A percentile compares a stretch with the other conserved stretches of the same genome.
These are phyloP conservation scores for Aspergillus puulaauensis DNA, from an alignment of 2,329 filamentous ascomycete genomes.

Conservation along the genomic window DNA sequence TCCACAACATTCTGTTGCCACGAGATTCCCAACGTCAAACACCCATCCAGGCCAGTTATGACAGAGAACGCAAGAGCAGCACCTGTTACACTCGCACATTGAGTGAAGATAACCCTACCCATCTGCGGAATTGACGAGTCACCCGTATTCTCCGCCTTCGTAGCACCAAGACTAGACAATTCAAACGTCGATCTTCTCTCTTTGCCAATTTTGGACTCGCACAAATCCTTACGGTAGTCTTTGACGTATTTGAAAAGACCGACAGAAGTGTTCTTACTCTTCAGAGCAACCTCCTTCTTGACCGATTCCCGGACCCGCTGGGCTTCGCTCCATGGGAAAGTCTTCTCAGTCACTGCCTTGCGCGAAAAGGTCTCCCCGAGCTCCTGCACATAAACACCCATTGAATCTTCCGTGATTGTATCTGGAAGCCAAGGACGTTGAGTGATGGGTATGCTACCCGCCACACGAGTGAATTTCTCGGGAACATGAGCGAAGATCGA, in stretches of 20 bases:
- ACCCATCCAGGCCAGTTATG: constrained; percentile 47
- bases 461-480: constrained; percentile 29
- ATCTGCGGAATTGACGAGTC: constrained; percentile 27
- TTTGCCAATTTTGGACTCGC: constrained; percentile 40
- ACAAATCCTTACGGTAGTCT: constrained; percentile 38
- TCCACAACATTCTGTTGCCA: constrained; percentile 43
- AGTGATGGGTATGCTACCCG: constrained; percentile 38
- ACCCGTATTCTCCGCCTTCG: constrained; percentile 16
- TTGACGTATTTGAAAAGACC: constrained; percentile 44
- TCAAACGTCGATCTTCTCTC: constrained; percentile 41
- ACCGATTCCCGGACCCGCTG: constrained; percentile 31
- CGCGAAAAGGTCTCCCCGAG: constrained; percentile 32
- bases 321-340: constrained; percentile 37
- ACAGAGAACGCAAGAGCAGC: constrained; percentile 40
- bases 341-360: constrained; percentile 7
- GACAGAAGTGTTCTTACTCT: constrained; percentile 34
- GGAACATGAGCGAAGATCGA: constrained; percentile 36
- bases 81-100: constrained; percentile 41
- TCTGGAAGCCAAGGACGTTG: constrained; percentile 38
- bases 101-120: constrained; percentile 46
- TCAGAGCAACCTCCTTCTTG: constrained; percentile 22
- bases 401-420: constrained; percentile 34
- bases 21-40: constrained; percentile 39
- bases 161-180: constrained; percentile 48
- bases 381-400: constrained; percentile 40